Evolutionary conservation across 1,284 basidiomycete genomes (phyloP), one percentile per base, ranked within the genome.

Genomic region (Ustilago xerochloae): DNA sequence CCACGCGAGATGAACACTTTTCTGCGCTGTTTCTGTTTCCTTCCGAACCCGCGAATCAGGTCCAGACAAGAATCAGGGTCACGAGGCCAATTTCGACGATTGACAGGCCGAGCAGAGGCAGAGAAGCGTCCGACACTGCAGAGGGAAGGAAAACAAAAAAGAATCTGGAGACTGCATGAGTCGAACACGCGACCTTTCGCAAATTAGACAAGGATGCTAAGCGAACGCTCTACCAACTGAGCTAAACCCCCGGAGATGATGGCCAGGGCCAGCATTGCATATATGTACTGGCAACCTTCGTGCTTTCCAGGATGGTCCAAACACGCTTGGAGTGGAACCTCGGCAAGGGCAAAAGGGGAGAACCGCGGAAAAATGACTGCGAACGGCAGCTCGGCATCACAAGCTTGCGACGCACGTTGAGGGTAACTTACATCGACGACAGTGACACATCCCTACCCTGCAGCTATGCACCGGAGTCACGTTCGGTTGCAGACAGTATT

Each of bases 181-280:
- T 75, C 71, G 71, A 75, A 75, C 71, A 75, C 71, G 71, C 71
- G 71, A 75, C 71, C 71, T 75, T 75, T 75, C 71, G 66, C 71
- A 75, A 49, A 20, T 56, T 67, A 65, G 62, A 54, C 55, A 43
- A 1, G n/a, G 45, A 54, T 75, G 72, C 72, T 75, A 75, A 75
- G 72, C 72, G 67, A 75, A 75, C 63, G 72, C 72, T 75, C 75
- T 74, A 74, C 75, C 75, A 70, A 70, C 75, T 77, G 66, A 77
- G 72, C 70, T 73, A 77, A 73, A 73, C 64, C 75, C 70, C 70
- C 69, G 18, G 10, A 26, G 16, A 15, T 13, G 32, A 20, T 1
- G 15, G 1, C 22, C 1, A 4, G 13, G 0, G 15, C 29, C 6
- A 5, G 3, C 20, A 45, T 45, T 53, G 39, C 24, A 30, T 30